These are phyloP conservation scores for Podaxis sp. DNA, from an alignment of 768 basidiomycete species.

Conservation along the genomic window DNA sequence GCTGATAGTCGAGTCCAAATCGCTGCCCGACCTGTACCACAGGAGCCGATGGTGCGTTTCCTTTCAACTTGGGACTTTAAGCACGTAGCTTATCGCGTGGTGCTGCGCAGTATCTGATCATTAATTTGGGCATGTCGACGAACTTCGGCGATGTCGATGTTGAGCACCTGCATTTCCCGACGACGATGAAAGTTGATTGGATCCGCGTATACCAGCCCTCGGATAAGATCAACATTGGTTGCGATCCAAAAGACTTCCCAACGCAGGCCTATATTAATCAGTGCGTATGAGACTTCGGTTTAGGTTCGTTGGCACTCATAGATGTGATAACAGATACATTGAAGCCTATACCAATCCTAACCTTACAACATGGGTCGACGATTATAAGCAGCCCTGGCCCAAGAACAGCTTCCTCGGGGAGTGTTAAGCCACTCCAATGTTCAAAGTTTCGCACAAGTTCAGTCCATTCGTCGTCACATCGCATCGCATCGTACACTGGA, in stretches of 20 bases:
- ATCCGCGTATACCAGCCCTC: constrained; percentile 88
- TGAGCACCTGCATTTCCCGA: constrained; percentile 67
- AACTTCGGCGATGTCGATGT: constrained; percentile 78
- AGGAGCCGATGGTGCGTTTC: constrained; percentile 75
- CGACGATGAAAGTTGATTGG: constrained; percentile 79
- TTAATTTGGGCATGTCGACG: constrained; percentile 81
- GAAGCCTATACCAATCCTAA: constrained; percentile 85
- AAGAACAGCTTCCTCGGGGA: constrained; percentile 61
- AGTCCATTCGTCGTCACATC: not conserved
- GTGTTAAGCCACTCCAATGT: constrained; percentile 39
- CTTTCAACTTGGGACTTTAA: constrained; percentile 2
- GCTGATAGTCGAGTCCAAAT: constrained; percentile 59
- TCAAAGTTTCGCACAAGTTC: not conserved
- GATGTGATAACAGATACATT: constrained; percentile 35
- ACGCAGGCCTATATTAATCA: constrained; percentile 80
- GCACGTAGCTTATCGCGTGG: constrained; percentile 3
- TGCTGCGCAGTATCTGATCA: constrained; percentile 67
- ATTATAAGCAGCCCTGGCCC: constrained; percentile 66
- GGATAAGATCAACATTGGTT: constrained; percentile 74
- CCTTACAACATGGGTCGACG: constrained; percentile 70
- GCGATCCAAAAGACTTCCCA: constrained; percentile 77
- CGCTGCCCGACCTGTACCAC: constrained; percentile 65
- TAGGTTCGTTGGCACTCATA: not conserved
- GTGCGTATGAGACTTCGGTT: constrained; percentile 34
- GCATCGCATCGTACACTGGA: constrained; percentile 5